Evolutionary conservation across 2,329 filamentous ascomycete species (phyloP), one percentile per base, ranked within the genome.

Genomic region (Penicillium sp.): DNA sequence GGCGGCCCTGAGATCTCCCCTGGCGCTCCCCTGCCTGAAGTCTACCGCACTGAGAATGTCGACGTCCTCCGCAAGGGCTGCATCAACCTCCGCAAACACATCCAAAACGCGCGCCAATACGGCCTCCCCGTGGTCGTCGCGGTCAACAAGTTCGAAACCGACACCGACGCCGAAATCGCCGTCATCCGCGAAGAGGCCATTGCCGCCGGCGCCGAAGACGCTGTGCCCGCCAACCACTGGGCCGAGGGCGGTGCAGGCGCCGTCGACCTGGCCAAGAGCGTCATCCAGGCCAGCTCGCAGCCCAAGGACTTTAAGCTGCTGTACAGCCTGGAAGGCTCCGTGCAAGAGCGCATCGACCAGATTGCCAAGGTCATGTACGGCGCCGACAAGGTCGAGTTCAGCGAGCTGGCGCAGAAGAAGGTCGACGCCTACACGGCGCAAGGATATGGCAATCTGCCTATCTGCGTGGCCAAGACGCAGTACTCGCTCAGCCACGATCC

Each of bases 391-490:
- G 91, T 97, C 60, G 90, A 96, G 76, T 94, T 99, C 76, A 95
- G 89, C 71, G 91, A 96, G 72, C 81, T 94, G 52, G 94, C 94
- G 0, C 91, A 95, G 79, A 90, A 91, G 79, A 97, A 99, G 84
- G 89, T 97, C 62, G 92, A 97, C 70, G 92, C 87, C 7, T 99
- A 97, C 76, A 92, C 89, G 30, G 85, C 85, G 70, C 94, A 97
- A 74, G 94, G 94, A 47, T 95, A 93, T 67, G 89, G 88, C 21
- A 91, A 96, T 73, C 79, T 99, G 62, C 94, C 94, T 35, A 96
- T 97, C 69, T 99, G 94, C 73, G 84, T 97, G 63, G 94, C 94
- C 61, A 99, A 99, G 86, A 99, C 94, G 14, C 94, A 99, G 75
- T 99, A 99, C 79, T 96, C 90, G 33, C 82, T 99, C 49, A 94